These are phyloP conservation scores for Fragaria ananassa DNA, from an alignment of 306 rosid species.

Conservation along the genomic window DNA sequence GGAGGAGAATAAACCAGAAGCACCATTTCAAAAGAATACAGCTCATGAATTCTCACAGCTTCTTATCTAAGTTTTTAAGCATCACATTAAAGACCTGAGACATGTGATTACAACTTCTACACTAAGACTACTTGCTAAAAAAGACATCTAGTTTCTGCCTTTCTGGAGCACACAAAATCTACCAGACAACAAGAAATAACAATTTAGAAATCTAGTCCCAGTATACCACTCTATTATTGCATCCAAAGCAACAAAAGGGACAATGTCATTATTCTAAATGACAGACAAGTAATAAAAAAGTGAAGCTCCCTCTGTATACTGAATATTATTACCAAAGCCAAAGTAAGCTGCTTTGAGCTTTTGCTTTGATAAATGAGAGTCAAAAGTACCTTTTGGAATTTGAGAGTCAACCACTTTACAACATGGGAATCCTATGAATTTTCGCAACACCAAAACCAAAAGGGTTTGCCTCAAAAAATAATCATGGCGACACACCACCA, in stretches of 20 bases:
- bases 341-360: slow-evolving; percentile 26
- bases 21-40: slow-evolving; percentile 24
- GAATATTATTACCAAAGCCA: slow-evolving; percentile 8
- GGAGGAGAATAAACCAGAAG: slow-evolving; percentile 26
- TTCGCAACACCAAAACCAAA: slow-evolving; percentile 17
- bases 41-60: slow-evolving; percentile 16
- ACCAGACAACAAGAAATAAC: not conserved
- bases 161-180: slow-evolving; percentile 1
- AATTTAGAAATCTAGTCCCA: not conserved
- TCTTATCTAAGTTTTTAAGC: slow-evolving; percentile 23
- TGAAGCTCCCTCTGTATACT: not conserved
- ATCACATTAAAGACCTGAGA: slow-evolving; percentile 35
- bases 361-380: slow-evolving; percentile 16
- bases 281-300: not conserved
- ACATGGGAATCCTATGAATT: slow-evolving; percentile 20
- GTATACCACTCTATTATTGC: not conserved
- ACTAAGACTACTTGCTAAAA: not conserved
- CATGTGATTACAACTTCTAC: slow-evolving; percentile 24
- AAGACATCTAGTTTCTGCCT: slow-evolving; percentile 8
- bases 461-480: not conserved
- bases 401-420: slow-evolving; percentile 13
- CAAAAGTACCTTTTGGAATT: slow-evolving; percentile 14
- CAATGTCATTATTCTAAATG: not conserved
- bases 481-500: not conserved
- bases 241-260: slow-evolving; percentile 4